phyloP scores from a whole-genome alignment of 2,329 filamentous ascomycete genomes.

The Talaromyces sp. region DNA sequence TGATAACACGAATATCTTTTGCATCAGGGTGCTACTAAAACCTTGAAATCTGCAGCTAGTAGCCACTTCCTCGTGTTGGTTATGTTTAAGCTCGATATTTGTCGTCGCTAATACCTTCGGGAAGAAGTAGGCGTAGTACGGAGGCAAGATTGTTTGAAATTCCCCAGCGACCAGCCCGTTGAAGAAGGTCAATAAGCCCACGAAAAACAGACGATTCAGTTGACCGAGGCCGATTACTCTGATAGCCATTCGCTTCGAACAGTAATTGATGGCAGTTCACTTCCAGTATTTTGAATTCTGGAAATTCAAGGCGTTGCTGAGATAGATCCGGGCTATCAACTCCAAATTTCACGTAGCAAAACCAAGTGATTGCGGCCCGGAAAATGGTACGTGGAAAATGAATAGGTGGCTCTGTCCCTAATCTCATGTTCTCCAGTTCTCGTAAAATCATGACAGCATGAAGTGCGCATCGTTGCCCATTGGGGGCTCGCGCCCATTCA shows the following conservation, averaged over 20 bases:
- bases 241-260: conserved; percentile 15
- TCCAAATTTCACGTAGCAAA: conserved; percentile 11
- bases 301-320: not conserved
- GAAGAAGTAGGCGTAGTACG: conserved; percentile 7
- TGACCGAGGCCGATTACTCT: not conserved
- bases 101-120: not conserved
- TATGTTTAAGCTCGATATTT: too few species aligned
- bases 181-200: conserved; percentile 9
- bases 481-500: conserved; percentile 27
- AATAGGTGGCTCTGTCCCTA: conserved; percentile 12
- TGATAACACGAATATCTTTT: too few species aligned
- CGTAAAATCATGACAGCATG: conserved; percentile 12
- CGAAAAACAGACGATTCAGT: conserved; percentile 12
- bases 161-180: conserved; percentile 10
- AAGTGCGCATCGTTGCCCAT: conserved; percentile 13
- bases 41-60: too few species aligned
- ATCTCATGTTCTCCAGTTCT: conserved; percentile 2
- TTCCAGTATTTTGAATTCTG: conserved; percentile 5
- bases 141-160: conserved; percentile 10
- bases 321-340: not conserved
- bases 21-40: too few species aligned
- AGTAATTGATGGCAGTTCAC: conserved; percentile 8
- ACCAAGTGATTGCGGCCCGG: conserved; percentile 12
- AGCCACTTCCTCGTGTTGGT: too few species aligned
- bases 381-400: conserved; percentile 12